Evolutionary conservation across 306 rosid genomes (phyloP).

Genomic region (Benincasa hispida): DNA sequence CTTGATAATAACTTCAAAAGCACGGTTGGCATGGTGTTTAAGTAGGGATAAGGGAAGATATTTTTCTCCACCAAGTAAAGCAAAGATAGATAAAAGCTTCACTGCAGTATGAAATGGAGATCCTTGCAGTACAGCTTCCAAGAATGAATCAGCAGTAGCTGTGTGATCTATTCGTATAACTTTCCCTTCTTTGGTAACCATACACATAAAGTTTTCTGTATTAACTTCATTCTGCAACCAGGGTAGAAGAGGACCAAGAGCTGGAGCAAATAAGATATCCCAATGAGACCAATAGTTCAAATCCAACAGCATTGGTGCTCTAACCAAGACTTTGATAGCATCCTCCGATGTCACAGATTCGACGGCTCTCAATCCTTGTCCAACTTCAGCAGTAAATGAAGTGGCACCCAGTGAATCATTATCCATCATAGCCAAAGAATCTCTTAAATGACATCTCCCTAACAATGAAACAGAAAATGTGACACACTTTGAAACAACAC

Average conservation of each 20-base stretch:
- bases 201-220: slow-evolving; percentile 48
- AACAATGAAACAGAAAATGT: slow-evolving; percentile 54
- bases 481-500: slow-evolving; percentile 42
- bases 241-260: slow-evolving; percentile 66
- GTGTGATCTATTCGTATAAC: slow-evolving; percentile 64
- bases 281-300: slow-evolving; percentile 89
- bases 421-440: slow-evolving; percentile 27
- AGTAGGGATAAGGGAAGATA: slow-evolving; percentile 58
- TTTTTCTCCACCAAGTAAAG: slow-evolving; percentile 66
- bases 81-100: slow-evolving; percentile 47
- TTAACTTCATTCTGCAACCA: slow-evolving; percentile 71
- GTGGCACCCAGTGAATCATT: slow-evolving; percentile 20
- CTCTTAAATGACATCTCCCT: slow-evolving; percentile 21
- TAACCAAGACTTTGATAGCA: slow-evolving; percentile 51
- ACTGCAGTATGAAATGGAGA: slow-evolving; percentile 71
- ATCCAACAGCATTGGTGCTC: slow-evolving; percentile 76
- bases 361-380: slow-evolving; percentile 14
- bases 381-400: slow-evolving; percentile 13
- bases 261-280: slow-evolving; percentile 72
- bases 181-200: slow-evolving; percentile 72
- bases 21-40: slow-evolving; percentile 52
- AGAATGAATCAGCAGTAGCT: slow-evolving; percentile 66
- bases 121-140: slow-evolving; percentile 70
- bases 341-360: slow-evolving; percentile 36
- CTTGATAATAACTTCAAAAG: slow-evolving; percentile 59